Percentiles rank a stretch among this genome's conserved stretches.
phyloP scores from a whole-genome alignment of 2,329 filamentous ascomycete species.

The Rhinocladiella similis region DNA sequence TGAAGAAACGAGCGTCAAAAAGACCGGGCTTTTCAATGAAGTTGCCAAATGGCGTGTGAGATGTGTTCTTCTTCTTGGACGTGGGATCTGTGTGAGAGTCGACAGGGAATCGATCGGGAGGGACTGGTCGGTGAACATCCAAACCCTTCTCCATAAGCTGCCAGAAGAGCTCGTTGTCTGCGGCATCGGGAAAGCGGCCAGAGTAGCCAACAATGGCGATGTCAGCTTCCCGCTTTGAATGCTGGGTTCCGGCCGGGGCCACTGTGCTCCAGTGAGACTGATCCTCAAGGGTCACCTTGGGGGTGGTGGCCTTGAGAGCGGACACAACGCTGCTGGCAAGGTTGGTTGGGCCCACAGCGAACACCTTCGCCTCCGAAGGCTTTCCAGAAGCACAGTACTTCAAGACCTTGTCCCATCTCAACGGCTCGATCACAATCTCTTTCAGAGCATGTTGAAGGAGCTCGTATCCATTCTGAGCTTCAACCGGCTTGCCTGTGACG shows the following conservation, averaged over 20 bases:
- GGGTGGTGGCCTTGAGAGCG: constrained; percentile 46
- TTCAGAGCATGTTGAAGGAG: constrained; percentile 37
- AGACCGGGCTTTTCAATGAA: constrained; percentile 74
- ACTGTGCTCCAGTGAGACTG: constrained; percentile 45
- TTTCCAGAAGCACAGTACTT: constrained; percentile 29
- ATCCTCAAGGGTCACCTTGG: constrained; percentile 31
- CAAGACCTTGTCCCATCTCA: constrained; percentile 45
- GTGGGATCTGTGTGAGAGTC: constrained; percentile 70
- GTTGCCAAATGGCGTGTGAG: constrained; percentile 73
- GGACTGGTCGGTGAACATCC: constrained; percentile 64
- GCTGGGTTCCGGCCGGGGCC: constrained; percentile 29
- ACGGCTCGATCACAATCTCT: constrained; percentile 40
- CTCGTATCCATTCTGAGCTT: constrained; percentile 34
- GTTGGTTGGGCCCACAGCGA: constrained; percentile 53
- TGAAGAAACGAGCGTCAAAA: constrained; percentile 84
- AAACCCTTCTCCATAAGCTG: constrained; percentile 72
- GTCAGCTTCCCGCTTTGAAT: constrained; percentile 59
- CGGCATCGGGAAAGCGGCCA: constrained; percentile 73
- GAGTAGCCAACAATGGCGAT: constrained; percentile 85
- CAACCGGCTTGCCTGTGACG: constrained; percentile 36
- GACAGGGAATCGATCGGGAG: constrained; percentile 71
- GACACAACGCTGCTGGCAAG: constrained; percentile 57
- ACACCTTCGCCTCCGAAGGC: constrained; percentile 39
- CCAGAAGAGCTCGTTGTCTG: constrained; percentile 71
- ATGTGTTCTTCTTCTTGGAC: constrained; percentile 73